phyloP scores from a whole-genome alignment of 495 filamentous ascomycete species.

The Xylaria grammica region DNA sequence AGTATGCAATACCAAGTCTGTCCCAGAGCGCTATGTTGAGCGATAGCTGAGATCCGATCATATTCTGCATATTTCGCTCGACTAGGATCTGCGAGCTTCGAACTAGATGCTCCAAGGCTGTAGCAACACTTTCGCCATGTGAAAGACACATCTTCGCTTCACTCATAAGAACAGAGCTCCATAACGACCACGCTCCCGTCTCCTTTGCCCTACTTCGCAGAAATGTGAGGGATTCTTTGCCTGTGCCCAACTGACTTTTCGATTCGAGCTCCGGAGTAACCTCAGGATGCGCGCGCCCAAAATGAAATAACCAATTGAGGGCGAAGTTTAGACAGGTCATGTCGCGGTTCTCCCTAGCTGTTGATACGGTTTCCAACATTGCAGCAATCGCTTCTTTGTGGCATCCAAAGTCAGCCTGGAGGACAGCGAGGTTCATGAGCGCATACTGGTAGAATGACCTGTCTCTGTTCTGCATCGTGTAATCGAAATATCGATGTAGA shows the following conservation, averaged over 20 bases:
- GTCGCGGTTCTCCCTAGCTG: constrained; percentile 90
- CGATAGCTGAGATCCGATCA: constrained; percentile 74
- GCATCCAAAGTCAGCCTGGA: constrained; percentile 95
- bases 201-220: constrained; percentile 90
- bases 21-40: constrained; percentile 75
- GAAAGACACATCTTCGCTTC: constrained; percentile 80
- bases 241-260: constrained; percentile 74
- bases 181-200: constrained; percentile 82
- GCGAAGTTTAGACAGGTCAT: constrained; percentile 93
- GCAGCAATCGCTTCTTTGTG: constrained; percentile 88
- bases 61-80: constrained; percentile 71
- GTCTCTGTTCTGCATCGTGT: constrained; percentile 88
- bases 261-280: constrained; percentile 73
- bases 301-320: constrained; percentile 97
- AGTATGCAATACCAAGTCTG: constrained; percentile 70
- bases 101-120: constrained; percentile 76
- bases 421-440: constrained; percentile 87
- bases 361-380: constrained; percentile 90
- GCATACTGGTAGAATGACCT: constrained; percentile 94
- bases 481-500: constrained; percentile 95
- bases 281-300: constrained; percentile 81
- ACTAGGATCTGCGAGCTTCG: constrained; percentile 84
- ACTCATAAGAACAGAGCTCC: constrained; percentile 83
- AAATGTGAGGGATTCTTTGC: constrained; percentile 81
- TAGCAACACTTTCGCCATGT: constrained; percentile 79